Conservation (phyloP, 345 rosid genomes). For the Chamaenerion angustifolium region DNA sequence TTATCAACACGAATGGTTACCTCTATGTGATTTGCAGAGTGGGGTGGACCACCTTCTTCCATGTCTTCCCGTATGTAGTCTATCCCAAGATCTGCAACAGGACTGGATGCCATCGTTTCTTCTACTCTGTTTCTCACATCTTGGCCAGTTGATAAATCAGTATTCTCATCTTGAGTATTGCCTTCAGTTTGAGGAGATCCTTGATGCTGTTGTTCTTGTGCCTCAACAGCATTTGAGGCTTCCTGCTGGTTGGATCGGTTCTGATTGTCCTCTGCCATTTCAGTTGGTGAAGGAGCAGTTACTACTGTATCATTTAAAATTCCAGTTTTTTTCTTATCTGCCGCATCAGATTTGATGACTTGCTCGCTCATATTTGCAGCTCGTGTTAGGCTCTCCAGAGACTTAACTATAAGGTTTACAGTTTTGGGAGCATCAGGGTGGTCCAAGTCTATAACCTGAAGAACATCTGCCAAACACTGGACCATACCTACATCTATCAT, state of each 20-base stretch:
- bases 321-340: constrained; percentile 41
- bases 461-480: constrained; percentile 60
- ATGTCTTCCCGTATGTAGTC: constrained; percentile 78
- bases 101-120: constrained; percentile 41
- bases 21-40: constrained; percentile 52
- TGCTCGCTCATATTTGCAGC: constrained; percentile 89
- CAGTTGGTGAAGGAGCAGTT: constrained; percentile 26
- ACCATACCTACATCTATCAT: constrained; percentile 93
- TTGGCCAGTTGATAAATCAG: constrained; percentile 34
- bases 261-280: constrained; percentile 32
- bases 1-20: constrained; percentile 70
- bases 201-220: constrained; percentile 32
- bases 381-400: constrained; percentile 76
- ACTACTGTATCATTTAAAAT: constrained; percentile 35
- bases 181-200: constrained; percentile 36
- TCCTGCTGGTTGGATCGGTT: constrained; percentile 29
- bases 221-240: constrained; percentile 29
- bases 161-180: constrained; percentile 26
- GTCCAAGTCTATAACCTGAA: constrained; percentile 79
- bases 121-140: constrained; percentile 64
- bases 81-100: constrained; percentile 48
- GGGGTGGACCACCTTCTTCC: constrained; percentile 53
- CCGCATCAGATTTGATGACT: constrained; percentile 44
- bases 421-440: constrained; percentile 92
- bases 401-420: constrained; percentile 74